Conservation (phyloP, 108 stramenopile species). For the Schizochytrium sp. region DNA sequence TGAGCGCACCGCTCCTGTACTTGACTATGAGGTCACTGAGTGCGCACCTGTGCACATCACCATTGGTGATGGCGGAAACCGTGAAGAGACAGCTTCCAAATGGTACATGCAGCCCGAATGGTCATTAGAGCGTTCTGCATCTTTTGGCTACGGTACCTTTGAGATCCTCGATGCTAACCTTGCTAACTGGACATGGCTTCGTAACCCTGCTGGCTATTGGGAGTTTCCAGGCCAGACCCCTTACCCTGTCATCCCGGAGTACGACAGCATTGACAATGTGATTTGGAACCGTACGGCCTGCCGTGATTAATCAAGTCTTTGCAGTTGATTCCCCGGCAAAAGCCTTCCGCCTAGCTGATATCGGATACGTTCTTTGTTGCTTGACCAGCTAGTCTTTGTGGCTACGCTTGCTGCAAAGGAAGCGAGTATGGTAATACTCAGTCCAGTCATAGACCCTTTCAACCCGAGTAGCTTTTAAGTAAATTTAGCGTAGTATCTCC, state of each 20-base stretch:
- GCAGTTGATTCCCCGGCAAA: not conserved
- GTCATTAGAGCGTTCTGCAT: slow-evolving; percentile 84
- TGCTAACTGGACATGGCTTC: slow-evolving; percentile 78
- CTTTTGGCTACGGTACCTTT: slow-evolving; percentile 87
- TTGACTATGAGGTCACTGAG: slow-evolving; percentile 52
- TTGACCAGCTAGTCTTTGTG: too few relatives aligned
- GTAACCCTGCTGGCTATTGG: slow-evolving; percentile 19
- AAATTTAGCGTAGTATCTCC: too few relatives aligned
- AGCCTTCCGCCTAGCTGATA: too few relatives aligned
- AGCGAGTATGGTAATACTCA: too few relatives aligned
- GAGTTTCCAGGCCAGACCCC: slow-evolving; percentile 26
- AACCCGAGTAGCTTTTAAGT: too few relatives aligned
- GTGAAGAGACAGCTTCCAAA: slow-evolving; percentile 68
- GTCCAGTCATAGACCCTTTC: too few relatives aligned
- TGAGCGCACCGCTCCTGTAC: slow-evolving; percentile 73
- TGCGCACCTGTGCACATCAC: slow-evolving; percentile 79
- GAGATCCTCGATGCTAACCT: slow-evolving; percentile 80
- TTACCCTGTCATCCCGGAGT: slow-evolving; percentile 2
- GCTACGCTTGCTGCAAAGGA: too few relatives aligned
- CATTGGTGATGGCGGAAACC: slow-evolving; percentile 91
- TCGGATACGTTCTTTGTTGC: too few relatives aligned
- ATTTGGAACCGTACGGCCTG: slow-evolving; percentile 18
- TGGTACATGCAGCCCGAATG: slow-evolving; percentile 68
- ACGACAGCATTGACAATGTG: not conserved
- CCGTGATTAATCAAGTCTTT: not conserved